phyloP scores from a whole-genome alignment of 169 alveolate species.

The Plasmodium inui region DNA sequence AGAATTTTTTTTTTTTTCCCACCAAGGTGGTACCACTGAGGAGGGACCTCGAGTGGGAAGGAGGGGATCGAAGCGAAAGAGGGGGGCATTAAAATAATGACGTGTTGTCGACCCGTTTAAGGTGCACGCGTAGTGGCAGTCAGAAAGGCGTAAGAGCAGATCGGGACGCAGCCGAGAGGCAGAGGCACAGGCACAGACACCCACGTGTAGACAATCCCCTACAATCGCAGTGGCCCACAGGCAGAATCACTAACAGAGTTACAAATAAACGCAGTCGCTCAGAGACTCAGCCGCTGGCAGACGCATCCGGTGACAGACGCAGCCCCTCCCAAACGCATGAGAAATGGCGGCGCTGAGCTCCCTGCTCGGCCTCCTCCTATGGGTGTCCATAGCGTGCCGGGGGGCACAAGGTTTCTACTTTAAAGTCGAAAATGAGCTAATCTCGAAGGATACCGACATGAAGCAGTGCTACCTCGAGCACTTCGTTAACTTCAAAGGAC shows the following conservation, averaged over 20 bases:
- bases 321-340: too few relatives aligned
- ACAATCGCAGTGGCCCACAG: not conserved
- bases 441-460: slow-evolving; percentile 7
- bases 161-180: not conserved
- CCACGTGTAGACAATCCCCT: not conserved
- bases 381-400: not conserved
- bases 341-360: not conserved
- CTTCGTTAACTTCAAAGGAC: slow-evolving; percentile 16
- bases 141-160: not conserved
- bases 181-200: not conserved
- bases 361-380: not conserved
- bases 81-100: not conserved
- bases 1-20: not conserved
- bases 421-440: slow-evolving; percentile 11
- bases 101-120: not conserved
- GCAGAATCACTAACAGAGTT: not conserved
- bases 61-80: not conserved
- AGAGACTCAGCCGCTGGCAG: too few relatives aligned
- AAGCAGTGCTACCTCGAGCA: slow-evolving; percentile 8
- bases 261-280: too few relatives aligned
- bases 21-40: not conserved
- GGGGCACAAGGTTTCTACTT: not conserved
- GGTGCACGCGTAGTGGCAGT: not conserved
- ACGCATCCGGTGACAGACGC: too few relatives aligned
- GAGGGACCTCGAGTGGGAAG: not conserved